A percentile compares a stretch with the other conserved stretches of the same genome.
These are phyloP conservation scores for Lepidium aucheri DNA, from an alignment of 345 rosid species.

Conservation along the genomic window DNA sequence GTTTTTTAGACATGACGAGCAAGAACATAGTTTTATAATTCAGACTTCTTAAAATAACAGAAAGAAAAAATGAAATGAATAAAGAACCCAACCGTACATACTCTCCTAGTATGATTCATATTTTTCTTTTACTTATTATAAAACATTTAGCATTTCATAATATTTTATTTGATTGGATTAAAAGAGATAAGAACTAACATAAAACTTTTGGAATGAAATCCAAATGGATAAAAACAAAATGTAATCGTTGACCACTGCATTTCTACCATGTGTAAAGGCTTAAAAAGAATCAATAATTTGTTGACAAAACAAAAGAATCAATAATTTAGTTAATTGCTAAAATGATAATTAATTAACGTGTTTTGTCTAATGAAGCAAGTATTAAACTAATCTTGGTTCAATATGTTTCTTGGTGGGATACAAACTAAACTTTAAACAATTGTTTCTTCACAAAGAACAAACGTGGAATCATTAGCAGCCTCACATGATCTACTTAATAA, in stretches of 20 bases:
- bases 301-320: background rate
- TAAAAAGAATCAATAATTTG: background rate
- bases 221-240: background rate
- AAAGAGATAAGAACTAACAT: slow-evolving; percentile 18
- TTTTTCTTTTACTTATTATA: too few species aligned
- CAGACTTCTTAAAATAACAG: too few species aligned
- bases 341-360: background rate
- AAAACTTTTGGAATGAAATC: slow-evolving; percentile 5
- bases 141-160: too few species aligned
- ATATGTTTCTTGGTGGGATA: slow-evolving; percentile 29
- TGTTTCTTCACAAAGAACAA: slow-evolving; percentile 18
- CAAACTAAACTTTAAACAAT: slow-evolving; percentile 12
- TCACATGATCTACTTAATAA: slow-evolving; percentile 12
- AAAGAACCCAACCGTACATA: too few species aligned
- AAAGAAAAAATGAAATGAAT: too few species aligned
- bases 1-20: too few species aligned
- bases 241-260: slow-evolving; percentile 5
- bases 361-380: slow-evolving; percentile 26
- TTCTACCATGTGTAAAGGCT: slow-evolving; percentile 8
- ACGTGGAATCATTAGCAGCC: slow-evolving; percentile 21
- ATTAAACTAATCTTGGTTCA: slow-evolving; percentile 21
- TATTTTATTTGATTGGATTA: slow-evolving; percentile 7
- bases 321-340: background rate
- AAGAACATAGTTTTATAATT: too few species aligned
- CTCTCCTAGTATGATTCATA: too few species aligned